These are phyloP conservation scores for Pyrenophora tritici-repentis DNA, from an alignment of 2,329 filamentous ascomycete genomes.

Conservation along the genomic window DNA sequence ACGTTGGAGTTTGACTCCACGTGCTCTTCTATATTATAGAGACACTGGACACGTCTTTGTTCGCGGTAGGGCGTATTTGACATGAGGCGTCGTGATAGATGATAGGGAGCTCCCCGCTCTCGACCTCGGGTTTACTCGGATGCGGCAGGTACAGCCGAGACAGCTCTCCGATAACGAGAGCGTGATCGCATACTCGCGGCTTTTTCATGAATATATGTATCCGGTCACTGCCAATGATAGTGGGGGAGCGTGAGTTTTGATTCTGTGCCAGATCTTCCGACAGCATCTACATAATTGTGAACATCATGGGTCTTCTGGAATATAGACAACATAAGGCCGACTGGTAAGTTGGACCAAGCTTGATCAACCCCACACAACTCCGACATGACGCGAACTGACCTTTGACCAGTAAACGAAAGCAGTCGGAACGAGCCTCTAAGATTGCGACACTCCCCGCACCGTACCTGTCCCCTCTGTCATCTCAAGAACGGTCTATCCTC, in stretches of 20 bases:
- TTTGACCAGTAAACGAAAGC: conserved; percentile 71
- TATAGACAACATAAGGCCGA: conserved; percentile 74
- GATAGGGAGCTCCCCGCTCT: conserved; percentile 14
- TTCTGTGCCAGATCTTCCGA: not conserved
- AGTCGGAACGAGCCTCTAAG: conserved; percentile 71
- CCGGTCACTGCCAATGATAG: conserved; percentile 5
- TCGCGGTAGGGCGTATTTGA: not conserved
- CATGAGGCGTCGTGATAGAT: not conserved
- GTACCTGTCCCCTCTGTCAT: conserved; percentile 70
- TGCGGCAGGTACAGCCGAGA: conserved; percentile 14
- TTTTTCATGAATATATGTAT: conserved; percentile 15
- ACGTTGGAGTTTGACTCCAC: too few relatives aligned
- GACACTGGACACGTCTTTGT: too few relatives aligned
- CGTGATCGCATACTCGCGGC: conserved; percentile 11
- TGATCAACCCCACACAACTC: conserved; percentile 11
- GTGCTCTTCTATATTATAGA: too few relatives aligned
- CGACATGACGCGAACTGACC: conserved; percentile 15
- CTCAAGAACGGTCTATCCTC: conserved; percentile 69
- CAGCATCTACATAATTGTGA: not conserved
- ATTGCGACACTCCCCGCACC: conserved; percentile 68
- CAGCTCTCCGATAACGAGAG: conserved; percentile 7
- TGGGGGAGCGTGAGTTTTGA: not conserved
- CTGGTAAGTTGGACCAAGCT: conserved; percentile 60
- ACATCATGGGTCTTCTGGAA: conserved; percentile 60
- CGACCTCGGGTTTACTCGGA: conserved; percentile 9